These are phyloP conservation scores for Tripterygium wilfordii DNA, from an alignment of 177 flowering plant species.

Conservation along the genomic window DNA sequence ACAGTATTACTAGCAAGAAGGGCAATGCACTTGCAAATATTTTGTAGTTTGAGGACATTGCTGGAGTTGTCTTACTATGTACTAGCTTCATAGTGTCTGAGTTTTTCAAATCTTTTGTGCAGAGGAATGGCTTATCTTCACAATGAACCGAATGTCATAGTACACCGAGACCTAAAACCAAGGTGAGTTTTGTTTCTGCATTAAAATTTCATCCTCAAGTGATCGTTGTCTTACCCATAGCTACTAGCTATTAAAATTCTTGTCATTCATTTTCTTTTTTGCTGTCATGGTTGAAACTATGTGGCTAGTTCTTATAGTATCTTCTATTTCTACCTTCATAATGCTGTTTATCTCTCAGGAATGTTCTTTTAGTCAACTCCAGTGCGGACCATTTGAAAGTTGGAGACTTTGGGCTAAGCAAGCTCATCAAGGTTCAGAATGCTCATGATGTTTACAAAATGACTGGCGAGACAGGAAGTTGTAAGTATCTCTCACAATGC, in stretches of 20 bases:
- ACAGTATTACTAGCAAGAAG: too few relatives aligned
- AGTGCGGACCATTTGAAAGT: conserved; percentile 96
- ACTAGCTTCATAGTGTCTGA: conserved; percentile 16
- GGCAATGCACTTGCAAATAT: too few relatives aligned
- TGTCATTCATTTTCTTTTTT: conserved; percentile 2
- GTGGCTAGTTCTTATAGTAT: neutral
- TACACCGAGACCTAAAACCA: conserved; percentile 96
- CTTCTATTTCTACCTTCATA: neutral
- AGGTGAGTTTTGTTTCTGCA: conserved; percentile 56
- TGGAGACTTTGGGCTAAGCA: conserved; percentile 98
- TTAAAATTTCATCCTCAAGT: too few relatives aligned
- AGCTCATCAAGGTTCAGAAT: conserved; percentile 90
- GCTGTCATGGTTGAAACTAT: conserved; percentile 1
- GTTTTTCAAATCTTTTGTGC: conserved; percentile 14
- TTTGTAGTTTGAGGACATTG: neutral
- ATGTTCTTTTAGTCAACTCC: conserved; percentile 93
- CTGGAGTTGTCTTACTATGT: neutral
- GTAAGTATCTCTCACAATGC: conserved; percentile 65
- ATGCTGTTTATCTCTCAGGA: conserved; percentile 43
- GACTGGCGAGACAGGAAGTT: conserved; percentile 99
- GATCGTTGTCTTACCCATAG: too few relatives aligned
- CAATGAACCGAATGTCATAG: conserved; percentile 93
- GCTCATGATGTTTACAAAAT: conserved; percentile 95
- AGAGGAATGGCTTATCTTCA: conserved; percentile 99
- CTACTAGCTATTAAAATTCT: too few relatives aligned